Conservation (phyloP, 768 basidiomycete genomes). For the Hypholoma fasciculare region DNA sequence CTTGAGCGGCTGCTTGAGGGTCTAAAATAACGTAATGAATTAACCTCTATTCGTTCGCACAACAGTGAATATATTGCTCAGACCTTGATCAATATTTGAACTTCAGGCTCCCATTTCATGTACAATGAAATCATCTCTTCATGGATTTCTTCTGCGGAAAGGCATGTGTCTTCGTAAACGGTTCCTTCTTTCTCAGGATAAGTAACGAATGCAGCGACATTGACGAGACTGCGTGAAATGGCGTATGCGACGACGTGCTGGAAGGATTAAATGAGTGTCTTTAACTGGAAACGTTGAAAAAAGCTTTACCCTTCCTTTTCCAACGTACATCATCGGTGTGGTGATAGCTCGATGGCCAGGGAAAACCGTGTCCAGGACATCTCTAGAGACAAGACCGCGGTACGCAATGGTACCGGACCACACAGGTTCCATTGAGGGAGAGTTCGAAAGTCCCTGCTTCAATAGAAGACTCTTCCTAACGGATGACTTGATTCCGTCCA, state of each 20-base stretch:
- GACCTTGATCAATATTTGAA: not conserved
- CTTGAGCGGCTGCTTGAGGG: constrained; percentile 1
- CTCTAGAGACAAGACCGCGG: constrained; percentile 31
- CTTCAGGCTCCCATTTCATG: not conserved
- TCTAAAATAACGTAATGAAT: not conserved
- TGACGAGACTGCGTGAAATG: constrained; percentile 2
- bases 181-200: constrained; percentile 3
- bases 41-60: not conserved
- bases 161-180: not conserved
- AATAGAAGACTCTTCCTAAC: constrained; percentile 18
- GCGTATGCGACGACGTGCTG: constrained; percentile 5
- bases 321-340: constrained; percentile 19
- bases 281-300: not conserved
- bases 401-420: constrained; percentile 40
- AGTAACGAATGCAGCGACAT: constrained; percentile 4
- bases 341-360: constrained; percentile 30
- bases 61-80: not conserved
- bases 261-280: not conserved
- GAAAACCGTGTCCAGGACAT: constrained; percentile 20
- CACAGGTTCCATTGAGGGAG: constrained; percentile 27
- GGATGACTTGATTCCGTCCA: constrained; percentile 43
- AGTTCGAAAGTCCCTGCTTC: constrained; percentile 5
- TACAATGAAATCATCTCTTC: not conserved
- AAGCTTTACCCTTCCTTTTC: not conserved
- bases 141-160: not conserved